A percentile compares a stretch with the other conserved stretches of the same genome.
Evolutionary conservation across 2,329 filamentous ascomycete genomes (phyloP).

Genomic region (Xylaria sp.): DNA sequence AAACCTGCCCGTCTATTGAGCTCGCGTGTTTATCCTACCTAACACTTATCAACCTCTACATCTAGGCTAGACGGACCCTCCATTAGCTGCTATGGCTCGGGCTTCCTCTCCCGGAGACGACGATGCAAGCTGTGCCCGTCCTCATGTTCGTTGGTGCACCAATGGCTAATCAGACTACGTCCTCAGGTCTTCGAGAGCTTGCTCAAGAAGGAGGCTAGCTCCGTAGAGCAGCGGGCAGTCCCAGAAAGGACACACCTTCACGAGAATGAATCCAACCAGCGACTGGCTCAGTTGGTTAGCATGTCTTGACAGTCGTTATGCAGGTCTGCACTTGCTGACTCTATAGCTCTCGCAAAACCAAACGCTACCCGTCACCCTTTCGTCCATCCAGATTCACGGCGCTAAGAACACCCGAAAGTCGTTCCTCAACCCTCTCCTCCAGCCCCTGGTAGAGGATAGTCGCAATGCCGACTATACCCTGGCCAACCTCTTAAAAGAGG

Average conservation of each 20-base stretch:
- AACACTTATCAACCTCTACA: not conserved
- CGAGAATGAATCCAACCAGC: conserved; percentile 64
- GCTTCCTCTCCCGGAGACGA: conserved; percentile 39
- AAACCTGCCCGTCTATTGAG: not conserved
- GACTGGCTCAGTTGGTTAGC: conserved; percentile 72
- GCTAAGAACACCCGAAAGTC: conserved; percentile 82
- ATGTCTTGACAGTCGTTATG: conserved; percentile 14
- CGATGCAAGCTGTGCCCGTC: conserved; percentile 39
- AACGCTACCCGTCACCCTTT: conserved; percentile 87
- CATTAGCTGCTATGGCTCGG: conserved; percentile 40
- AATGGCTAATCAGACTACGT: conserved; percentile 2
- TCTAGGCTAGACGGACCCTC: conserved; percentile 7
- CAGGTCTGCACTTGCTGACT: conserved; percentile 25
- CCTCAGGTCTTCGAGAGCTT: conserved; percentile 47
- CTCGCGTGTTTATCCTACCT: not conserved
- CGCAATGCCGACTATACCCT: conserved; percentile 77
- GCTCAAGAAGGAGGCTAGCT: conserved; percentile 45
- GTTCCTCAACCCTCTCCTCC: conserved; percentile 85
- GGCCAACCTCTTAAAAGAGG: conserved; percentile 71
- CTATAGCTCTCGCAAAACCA: conserved; percentile 80
- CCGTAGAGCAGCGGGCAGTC: conserved; percentile 45
- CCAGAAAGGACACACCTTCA: conserved; percentile 47
- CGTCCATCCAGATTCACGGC: conserved; percentile 84
- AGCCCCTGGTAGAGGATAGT: conserved; percentile 77
- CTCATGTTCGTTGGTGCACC: not conserved